Base-by-base conservation (phyloP, 345 rosid species). In the Ceriops decandra region DNA sequence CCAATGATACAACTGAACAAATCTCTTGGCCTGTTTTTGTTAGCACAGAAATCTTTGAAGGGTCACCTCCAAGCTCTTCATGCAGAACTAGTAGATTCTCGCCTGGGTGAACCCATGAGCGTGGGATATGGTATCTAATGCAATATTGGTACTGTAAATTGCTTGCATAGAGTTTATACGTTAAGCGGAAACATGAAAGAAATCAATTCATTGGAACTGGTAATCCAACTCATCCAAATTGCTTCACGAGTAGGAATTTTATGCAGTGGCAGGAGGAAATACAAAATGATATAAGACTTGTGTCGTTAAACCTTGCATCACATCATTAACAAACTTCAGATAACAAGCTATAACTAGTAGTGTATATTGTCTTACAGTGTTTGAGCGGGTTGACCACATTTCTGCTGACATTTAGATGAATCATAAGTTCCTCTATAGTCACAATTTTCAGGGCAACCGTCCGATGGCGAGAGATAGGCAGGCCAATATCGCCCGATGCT, bases 61-160 rank as follows among this genome's bases (percentile, higher is more conserved):
- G 90, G 52, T 85, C 85, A 17, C 92, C 92, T 0, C 92, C 85
- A 5, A 85, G 81, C 77, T 85, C 92, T 78, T 88, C 92, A 21
- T 76, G 87, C 31, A 85, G 76, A 62, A 85, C 88, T 28, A 85
- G 72, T 5, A 88, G 70, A 78, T 88, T 88, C 58, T 82, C 78
- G 19, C 84, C 85, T 1, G 83, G 71, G 57, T 80, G 78, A 53
- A 81, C 73, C 90, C 90, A 87, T 31, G 85, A 66, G 13, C 83
- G 85, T 0, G 90, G 90, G 30, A 88, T 64, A 66, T 88, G 90
- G 62, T 85, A 81, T 80, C 90, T 87, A 68, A 46, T 56, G 54
- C 57, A 71, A 66, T 35, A 35, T 46, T 26, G 33, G 19, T 54
- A 62, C 54, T 77, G 66, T 21, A 19, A 32, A 36, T 47, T 47